Conservation (phyloP, 2,329 filamentous ascomycete species). For the Tolypocladium cylindrosporum region DNA sequence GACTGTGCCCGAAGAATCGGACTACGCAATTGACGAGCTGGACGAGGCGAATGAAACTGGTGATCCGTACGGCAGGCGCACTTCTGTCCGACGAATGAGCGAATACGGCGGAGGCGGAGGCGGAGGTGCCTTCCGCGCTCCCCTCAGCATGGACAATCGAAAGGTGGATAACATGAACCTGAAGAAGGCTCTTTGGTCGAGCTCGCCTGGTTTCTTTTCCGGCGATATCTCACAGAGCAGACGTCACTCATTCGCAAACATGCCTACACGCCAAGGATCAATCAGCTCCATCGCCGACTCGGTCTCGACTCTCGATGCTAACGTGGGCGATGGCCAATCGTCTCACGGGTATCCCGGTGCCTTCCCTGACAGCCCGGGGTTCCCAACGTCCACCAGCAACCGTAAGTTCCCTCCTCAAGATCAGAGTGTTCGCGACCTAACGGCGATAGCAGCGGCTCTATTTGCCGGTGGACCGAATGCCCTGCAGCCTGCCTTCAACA, state of each 20-base stretch:
- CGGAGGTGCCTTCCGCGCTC: conserved; percentile 33
- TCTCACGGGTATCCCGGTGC: conserved; percentile 30
- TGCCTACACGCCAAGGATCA: conserved; percentile 54
- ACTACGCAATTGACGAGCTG: conserved; percentile 63
- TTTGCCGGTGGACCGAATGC: conserved; percentile 14
- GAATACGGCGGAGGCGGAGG: conserved; percentile 40
- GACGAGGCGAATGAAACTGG: conserved; percentile 49
- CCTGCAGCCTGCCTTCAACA: conserved; percentile 18
- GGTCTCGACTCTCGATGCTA: conserved; percentile 34
- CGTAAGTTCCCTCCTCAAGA: conserved; percentile 21
- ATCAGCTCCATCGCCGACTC: conserved; percentile 50
- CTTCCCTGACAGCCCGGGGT: conserved; percentile 28
- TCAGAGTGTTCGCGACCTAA: conserved; percentile 1
- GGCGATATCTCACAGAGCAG: conserved; percentile 62
- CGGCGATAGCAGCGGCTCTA: conserved; percentile 11
- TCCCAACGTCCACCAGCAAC: conserved; percentile 24
- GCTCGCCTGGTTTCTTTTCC: conserved; percentile 55
- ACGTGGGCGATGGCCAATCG: conserved; percentile 31
- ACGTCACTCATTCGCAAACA: conserved; percentile 69
- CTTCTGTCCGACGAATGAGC: conserved; percentile 43
- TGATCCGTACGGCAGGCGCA: conserved; percentile 36
- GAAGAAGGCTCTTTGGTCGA: conserved; percentile 63
- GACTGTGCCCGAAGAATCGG: conserved; percentile 53
- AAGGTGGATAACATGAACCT: conserved; percentile 48
- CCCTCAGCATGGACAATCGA: conserved; percentile 46